Conservation (phyloP, 2,329 filamentous ascomycete species). For the Aspergillus ruber region DNA sequence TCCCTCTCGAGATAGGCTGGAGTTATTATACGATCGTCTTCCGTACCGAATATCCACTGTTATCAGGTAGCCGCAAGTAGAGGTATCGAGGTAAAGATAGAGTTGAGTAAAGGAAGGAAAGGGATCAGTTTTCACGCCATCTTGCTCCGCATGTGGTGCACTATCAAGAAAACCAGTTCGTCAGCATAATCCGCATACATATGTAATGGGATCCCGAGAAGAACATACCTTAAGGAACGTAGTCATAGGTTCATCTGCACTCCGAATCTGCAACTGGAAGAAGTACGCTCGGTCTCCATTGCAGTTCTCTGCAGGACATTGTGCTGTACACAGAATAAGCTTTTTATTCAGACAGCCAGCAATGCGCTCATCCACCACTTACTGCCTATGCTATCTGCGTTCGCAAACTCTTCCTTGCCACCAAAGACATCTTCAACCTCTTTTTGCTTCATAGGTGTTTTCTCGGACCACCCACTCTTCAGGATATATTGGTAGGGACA, state of each 20-base stretch:
- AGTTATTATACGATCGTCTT: neutral
- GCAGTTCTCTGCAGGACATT: constrained; percentile 77
- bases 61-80: too few species aligned
- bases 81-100: too few species aligned
- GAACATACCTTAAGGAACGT: constrained; percentile 75
- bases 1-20: neutral
- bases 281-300: constrained; percentile 81
- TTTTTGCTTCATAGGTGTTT: constrained; percentile 71
- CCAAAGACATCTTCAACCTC: constrained; percentile 88
- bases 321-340: constrained; percentile 44
- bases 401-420: constrained; percentile 80
- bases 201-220: constrained; percentile 10
- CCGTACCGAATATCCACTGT: too few species aligned
- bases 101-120: neutral
- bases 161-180: constrained; percentile 21
- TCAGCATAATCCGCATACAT: constrained; percentile 12
- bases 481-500: constrained; percentile 90
- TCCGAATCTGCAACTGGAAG: constrained; percentile 95
- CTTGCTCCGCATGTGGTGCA: constrained; percentile 41
- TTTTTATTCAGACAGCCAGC: neutral
- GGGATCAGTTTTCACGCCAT: constrained; percentile 44
- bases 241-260: constrained; percentile 97
- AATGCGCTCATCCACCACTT: constrained; percentile 19
- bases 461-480: constrained; percentile 72
- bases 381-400: constrained; percentile 73